Base-by-base conservation (phyloP, 1,139 yeast species). In the Kodamaea sp. region DNA sequence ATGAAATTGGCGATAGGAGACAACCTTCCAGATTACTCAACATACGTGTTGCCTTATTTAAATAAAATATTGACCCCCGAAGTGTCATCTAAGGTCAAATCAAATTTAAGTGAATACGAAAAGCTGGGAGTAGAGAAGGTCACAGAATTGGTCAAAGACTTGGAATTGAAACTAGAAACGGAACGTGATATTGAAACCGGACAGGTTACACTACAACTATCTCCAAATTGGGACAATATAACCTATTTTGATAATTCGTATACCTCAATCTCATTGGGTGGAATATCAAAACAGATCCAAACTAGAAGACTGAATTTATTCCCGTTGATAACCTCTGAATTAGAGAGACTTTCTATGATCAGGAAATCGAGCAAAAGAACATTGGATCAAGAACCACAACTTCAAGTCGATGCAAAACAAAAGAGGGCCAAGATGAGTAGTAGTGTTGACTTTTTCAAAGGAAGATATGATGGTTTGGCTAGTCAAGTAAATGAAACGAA, bases 21-120 rank as follows among this genome's bases (percentile, higher is more conserved):
- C 5, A 59, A 57, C 24, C 63, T 44, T 47, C 74, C 46, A 6
- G 44, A 51, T 7, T 53, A 59, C 26, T 53, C 64, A 6, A 43
- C 57, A 10, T 55, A 56, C 27, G 51, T 66, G 11, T 42, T 82
- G 13, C 84, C 85, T 2, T 63, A 64, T 34, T 34, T 80, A 25
- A 67, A 70, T 37, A 48, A 53, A 15, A 65, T 80, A 28, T 37
- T 81, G 5, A 58, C 70, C 0, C 80, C 83, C 0, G 53, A 47
- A 8, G 35, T 52, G 9, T 52, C 63, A 3, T 50, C 55, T 2
- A 63, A 58, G 40, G 44, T 50, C 26, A 64, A 62, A 39, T 45
- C 57, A 3, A 48, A 52, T 11, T 43, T 58, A 32, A 44, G 38
- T 24, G 52, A 44, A 1, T 48, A 42, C 33, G 73, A 68, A 32